Percentiles rank a stretch among this genome's conserved stretches.
Conservation (phyloP, 805 yeast species). For the Ogataea polymorpha region DNA sequence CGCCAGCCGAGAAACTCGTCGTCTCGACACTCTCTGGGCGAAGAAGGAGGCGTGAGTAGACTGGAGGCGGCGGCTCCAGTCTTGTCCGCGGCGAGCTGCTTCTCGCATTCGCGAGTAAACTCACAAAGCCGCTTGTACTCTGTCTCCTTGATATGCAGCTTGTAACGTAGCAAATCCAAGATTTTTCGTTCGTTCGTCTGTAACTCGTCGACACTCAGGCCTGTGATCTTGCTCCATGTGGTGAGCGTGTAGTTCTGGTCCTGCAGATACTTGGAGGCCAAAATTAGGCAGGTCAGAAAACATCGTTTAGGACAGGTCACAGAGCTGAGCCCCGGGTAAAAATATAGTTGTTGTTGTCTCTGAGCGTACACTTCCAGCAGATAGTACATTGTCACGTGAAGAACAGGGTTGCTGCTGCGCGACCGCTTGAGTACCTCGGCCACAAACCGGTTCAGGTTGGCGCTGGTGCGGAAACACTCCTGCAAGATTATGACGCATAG, state of each 20-base stretch:
- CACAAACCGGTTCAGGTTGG: conserved; percentile 27
- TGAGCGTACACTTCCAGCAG: conserved; percentile 36
- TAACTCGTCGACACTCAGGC: conserved; percentile 51
- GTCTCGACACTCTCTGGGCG: conserved; percentile 10
- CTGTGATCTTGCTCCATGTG: conserved; percentile 75
- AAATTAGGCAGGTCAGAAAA: conserved; percentile 63
- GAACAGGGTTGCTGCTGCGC: conserved; percentile 55
- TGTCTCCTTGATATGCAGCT: conserved; percentile 48
- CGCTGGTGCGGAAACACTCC: neutral
- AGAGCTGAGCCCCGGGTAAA: conserved; percentile 6
- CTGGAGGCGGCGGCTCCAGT: neutral
- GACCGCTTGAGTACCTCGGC: conserved; percentile 47
- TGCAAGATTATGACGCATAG: conserved; percentile 14
- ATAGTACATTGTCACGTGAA: conserved; percentile 68
- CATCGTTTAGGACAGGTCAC: conserved; percentile 58
- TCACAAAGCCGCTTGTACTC: conserved; percentile 39
- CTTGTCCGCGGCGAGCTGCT: neutral
- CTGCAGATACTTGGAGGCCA: conserved; percentile 70
- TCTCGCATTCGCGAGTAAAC: conserved; percentile 4
- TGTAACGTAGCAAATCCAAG: conserved; percentile 53
- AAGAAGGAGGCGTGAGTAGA: conserved; percentile 6
- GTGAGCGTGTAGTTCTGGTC: conserved; percentile 67
- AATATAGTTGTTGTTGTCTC: neutral
- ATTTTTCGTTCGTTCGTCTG: conserved; percentile 48
- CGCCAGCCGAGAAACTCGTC: conserved; percentile 5